phyloP scores from a whole-genome alignment of 192 early-diverging fungal species.

The Podochytrium sp. region DNA sequence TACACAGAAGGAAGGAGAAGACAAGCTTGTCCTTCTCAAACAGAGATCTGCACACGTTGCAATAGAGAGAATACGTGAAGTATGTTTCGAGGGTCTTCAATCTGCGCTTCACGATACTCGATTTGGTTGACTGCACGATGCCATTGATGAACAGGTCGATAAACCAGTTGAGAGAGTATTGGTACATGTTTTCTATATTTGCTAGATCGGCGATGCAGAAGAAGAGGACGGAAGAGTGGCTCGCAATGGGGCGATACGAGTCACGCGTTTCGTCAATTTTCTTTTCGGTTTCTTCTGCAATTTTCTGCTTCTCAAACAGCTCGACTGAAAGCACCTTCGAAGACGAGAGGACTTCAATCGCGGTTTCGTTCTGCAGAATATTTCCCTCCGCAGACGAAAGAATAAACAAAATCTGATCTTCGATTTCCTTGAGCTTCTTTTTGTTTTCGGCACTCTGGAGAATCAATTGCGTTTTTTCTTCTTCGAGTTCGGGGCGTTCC shows the following conservation, averaged over 20 bases:
- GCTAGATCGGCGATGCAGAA: slow-evolving; percentile 72
- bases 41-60: slow-evolving; percentile 67
- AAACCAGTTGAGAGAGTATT: slow-evolving; percentile 71
- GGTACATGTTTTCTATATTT: slow-evolving; percentile 74
- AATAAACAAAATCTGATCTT: slow-evolving; percentile 66
- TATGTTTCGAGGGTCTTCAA: slow-evolving; percentile 66
- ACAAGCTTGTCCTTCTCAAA: slow-evolving; percentile 73
- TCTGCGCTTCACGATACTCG: slow-evolving; percentile 60
- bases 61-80: slow-evolving; percentile 70
- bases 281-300: slow-evolving; percentile 69
- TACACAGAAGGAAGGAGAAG: slow-evolving; percentile 65
- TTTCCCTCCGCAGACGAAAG: slow-evolving; percentile 67
- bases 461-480: slow-evolving; percentile 69
- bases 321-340: slow-evolving; percentile 63
- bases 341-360: slow-evolving; percentile 64
- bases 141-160: slow-evolving; percentile 64
- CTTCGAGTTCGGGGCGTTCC: slow-evolving; percentile 68
- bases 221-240: slow-evolving; percentile 63
- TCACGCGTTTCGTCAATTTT: slow-evolving; percentile 72
- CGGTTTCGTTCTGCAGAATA: slow-evolving; percentile 69
- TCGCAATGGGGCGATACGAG: slow-evolving; percentile 69
- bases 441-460: slow-evolving; percentile 67
- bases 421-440: slow-evolving; percentile 67
- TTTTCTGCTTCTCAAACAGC: slow-evolving; percentile 69
- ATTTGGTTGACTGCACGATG: slow-evolving; percentile 58